phyloP scores from a whole-genome alignment of 2,329 filamentous ascomycete genomes.

The Verticillium tricorpus region DNA sequence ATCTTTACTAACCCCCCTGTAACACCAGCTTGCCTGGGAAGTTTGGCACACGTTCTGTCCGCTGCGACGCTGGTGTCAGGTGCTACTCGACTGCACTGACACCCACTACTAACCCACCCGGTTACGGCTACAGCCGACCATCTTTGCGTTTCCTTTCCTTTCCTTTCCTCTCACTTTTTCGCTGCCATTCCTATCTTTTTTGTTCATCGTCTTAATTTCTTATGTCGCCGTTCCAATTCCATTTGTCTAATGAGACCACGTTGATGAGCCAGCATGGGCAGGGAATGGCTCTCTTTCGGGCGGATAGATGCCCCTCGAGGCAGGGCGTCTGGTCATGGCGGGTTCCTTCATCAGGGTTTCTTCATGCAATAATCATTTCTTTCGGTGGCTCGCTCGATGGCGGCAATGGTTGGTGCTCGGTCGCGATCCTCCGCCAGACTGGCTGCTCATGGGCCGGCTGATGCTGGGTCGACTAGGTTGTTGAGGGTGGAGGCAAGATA shows the following conservation, averaged over 20 bases:
- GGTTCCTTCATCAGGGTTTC: neutral
- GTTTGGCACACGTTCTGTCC: neutral
- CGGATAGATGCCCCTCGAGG: neutral
- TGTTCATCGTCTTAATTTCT: neutral
- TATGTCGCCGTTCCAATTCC: neutral
- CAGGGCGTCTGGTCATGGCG: neutral
- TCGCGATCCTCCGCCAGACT: neutral
- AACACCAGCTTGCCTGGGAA: neutral
- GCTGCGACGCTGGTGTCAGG: neutral
- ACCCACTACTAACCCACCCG: neutral
- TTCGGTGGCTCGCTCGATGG: neutral
- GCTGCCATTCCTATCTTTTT: neutral
- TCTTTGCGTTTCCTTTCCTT: neutral
- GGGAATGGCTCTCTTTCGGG: neutral
- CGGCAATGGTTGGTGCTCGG: neutral
- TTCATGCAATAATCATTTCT: neutral
- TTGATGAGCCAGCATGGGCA: neutral
- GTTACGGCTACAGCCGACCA: neutral
- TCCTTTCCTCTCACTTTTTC: no score
- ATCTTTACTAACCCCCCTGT: neutral
- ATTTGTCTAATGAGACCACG: neutral
- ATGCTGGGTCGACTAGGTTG: neutral
- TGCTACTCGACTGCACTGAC: neutral
- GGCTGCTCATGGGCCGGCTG: neutral
- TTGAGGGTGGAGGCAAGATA: neutral